These are phyloP conservation scores for Tetrahymena elliotti DNA, from an alignment of 73 alveolate genomes.

Conservation along the genomic window DNA sequence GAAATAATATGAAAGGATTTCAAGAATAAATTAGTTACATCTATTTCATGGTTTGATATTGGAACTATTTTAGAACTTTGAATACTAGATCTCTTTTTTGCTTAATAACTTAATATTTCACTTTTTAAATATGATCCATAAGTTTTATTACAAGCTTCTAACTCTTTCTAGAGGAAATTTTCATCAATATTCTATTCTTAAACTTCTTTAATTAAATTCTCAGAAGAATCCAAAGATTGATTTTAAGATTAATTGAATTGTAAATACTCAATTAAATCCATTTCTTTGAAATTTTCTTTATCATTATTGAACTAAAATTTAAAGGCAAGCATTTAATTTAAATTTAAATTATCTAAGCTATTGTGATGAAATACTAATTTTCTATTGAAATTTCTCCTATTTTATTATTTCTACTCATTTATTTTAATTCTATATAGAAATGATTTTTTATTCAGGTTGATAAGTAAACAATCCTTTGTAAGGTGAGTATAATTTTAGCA, in stretches of 20 bases:
- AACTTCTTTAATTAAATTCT: not conserved
- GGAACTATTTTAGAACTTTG: not conserved
- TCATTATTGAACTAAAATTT: not conserved
- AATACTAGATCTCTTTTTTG: not conserved
- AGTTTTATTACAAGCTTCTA: not conserved
- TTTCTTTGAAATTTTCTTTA: not conserved
- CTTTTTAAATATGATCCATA: not conserved
- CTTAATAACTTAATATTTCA: not conserved
- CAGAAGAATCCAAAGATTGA: not conserved
- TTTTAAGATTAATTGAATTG: not conserved
- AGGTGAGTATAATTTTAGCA: not conserved
- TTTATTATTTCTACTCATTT: not conserved
- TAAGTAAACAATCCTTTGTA: not conserved
- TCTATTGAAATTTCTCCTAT: not conserved
- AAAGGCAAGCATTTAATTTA: not conserved
- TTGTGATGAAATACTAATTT: not conserved
- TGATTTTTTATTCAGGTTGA: not conserved
- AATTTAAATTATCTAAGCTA: not conserved
- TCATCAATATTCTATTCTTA: not conserved
- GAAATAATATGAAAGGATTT: too few relatives aligned
- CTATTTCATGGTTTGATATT: not conserved
- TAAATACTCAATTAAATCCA: not conserved
- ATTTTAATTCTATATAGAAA: not conserved
- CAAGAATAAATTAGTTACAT: not conserved
- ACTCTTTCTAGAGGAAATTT: not conserved